A percentile compares a stretch with the other conserved stretches of the same genome.
Evolutionary conservation across 2,329 filamentous ascomycete species (phyloP).

Genomic region (Endoconidiophora polonica): DNA sequence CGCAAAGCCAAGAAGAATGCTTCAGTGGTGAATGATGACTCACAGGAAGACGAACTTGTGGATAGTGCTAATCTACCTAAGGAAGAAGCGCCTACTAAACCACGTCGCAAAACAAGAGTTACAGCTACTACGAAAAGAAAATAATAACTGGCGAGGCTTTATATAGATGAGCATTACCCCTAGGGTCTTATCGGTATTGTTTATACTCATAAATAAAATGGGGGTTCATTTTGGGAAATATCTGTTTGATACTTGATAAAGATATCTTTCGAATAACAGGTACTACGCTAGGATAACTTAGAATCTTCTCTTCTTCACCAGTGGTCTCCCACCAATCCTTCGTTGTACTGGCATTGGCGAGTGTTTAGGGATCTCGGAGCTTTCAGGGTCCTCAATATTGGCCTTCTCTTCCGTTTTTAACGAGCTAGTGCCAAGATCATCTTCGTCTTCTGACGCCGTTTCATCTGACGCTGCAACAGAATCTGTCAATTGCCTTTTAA

Average conservation of each 20-base stretch:
- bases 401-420: background rate
- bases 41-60: background rate
- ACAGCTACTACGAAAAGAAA: too few species aligned
- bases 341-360: background rate
- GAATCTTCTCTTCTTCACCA: conserved; percentile 12
- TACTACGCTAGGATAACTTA: background rate
- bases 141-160: too few species aligned
- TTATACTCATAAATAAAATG: too few species aligned
- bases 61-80: background rate
- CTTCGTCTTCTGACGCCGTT: background rate
- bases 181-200: too few species aligned
- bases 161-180: too few species aligned
- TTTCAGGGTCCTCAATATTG: background rate
- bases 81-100: too few species aligned
- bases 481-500: background rate
- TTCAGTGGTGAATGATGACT: background rate
- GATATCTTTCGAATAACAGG: too few species aligned
- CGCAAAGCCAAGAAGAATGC: background rate
- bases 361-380: background rate
- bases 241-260: too few species aligned
- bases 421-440: background rate
- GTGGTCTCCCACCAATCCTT: conserved; percentile 5
- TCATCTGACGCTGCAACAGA: background rate
- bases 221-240: too few species aligned
- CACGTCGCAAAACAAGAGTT: too few species aligned